Percentiles rank a stretch among this genome's conserved stretches.
phyloP scores from a whole-genome alignment of 2,329 filamentous ascomycete species.

The Curvularia verruculosa region DNA sequence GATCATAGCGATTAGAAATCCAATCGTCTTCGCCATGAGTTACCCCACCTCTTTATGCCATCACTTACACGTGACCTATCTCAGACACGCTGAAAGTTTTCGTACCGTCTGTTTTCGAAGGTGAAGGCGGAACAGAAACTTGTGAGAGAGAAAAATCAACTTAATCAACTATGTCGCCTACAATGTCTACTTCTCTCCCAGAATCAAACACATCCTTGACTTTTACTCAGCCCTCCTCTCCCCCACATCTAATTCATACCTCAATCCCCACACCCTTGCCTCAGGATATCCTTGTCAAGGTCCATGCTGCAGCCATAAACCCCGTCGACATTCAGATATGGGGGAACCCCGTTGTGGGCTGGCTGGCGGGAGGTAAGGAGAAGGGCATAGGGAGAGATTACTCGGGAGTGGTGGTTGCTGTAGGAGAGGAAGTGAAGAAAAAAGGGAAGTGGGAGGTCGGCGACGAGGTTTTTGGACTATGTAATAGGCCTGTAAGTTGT shows the following conservation, averaged over 20 bases:
- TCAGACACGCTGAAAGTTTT: not conserved
- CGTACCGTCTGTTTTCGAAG: not conserved
- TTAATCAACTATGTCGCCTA: not conserved
- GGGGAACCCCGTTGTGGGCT: slow-evolving; percentile 42
- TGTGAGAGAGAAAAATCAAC: not conserved
- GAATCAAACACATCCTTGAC: slow-evolving; percentile 35
- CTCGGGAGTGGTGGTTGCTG: slow-evolving; percentile 50
- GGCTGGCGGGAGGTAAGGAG: slow-evolving; percentile 32
- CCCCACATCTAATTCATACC: slow-evolving; percentile 30
- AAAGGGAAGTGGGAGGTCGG: slow-evolving; percentile 27
- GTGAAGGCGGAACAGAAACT: not conserved
- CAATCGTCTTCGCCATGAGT: not conserved
- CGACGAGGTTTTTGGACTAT: slow-evolving; percentile 36
- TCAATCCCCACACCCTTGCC: slow-evolving; percentile 22
- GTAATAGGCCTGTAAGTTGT: slow-evolving; percentile 20
- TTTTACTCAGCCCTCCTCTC: slow-evolving; percentile 32
- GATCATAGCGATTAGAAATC: not conserved
- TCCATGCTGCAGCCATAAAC: slow-evolving; percentile 56
- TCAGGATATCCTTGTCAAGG: slow-evolving; percentile 46
- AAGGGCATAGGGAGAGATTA: slow-evolving; percentile 55
- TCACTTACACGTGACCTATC: not conserved
- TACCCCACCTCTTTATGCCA: not conserved
- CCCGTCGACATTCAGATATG: slow-evolving; percentile 50
- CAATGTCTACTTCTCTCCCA: slow-evolving; percentile 14
- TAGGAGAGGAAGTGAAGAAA: slow-evolving; percentile 26